Evolutionary conservation across 129 eudicot species (phyloP).

Genomic region (Lactuca sativa): DNA sequence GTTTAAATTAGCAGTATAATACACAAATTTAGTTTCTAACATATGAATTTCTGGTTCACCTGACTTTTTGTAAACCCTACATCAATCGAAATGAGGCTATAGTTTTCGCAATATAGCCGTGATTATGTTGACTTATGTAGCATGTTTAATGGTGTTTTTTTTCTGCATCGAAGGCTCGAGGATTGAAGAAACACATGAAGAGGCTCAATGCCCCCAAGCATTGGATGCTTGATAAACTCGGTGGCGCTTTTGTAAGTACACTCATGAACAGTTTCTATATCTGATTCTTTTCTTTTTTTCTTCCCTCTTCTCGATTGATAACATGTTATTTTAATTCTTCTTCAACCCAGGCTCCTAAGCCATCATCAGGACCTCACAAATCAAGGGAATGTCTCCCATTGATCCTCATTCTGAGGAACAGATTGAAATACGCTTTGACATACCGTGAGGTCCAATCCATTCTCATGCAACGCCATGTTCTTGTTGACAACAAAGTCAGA

Average conservation of each 20-base stretch:
- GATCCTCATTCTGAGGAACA: conserved; percentile 51
- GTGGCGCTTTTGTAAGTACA: conserved; percentile 64
- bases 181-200: conserved; percentile 42
- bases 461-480: conserved; percentile 57
- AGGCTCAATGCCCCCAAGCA: conserved; percentile 52
- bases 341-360: conserved; percentile 51
- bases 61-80: no score
- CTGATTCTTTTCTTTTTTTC: background rate
- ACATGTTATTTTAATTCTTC: background rate
- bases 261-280: background rate
- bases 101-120: background rate
- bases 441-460: conserved; percentile 55
- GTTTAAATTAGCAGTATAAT: background rate
- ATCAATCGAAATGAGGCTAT: no score
- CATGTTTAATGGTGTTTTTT: background rate
- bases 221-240: conserved; percentile 68
- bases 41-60: no score
- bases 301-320: background rate
- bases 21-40: no score
- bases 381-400: conserved; percentile 57
- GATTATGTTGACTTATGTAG: background rate
- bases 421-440: conserved; percentile 55
- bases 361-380: conserved; percentile 66
- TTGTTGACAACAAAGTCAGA: conserved; percentile 57
- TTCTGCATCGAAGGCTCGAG: conserved; percentile 39